Base-by-base conservation (phyloP, 805 yeast species). In the Candida ascalaphidarum region DNA sequence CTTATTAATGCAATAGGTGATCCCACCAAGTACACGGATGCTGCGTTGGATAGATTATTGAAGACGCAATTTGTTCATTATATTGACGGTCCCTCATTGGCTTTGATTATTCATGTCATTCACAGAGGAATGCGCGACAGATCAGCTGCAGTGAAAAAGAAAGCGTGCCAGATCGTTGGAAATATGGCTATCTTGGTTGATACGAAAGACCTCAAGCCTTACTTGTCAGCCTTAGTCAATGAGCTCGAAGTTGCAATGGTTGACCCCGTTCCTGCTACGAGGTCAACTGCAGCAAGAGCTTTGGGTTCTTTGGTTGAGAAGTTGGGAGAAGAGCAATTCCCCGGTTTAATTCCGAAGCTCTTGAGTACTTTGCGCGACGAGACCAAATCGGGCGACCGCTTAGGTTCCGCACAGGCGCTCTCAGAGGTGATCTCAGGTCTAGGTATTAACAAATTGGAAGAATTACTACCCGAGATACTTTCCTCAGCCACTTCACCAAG, bases 281-380 rank as follows among this genome's bases (percentile, higher is more conserved):
- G 97, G 52, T 94, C 97, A 2, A 92, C 96, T 13, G 97, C 97
- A 14, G 88, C 96, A 13, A 77, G 96, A 57, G 98, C 98, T 0
- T 61, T 92, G 28, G 99, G 99, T 41, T 85, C 96, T 0, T 66
- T 92, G 37, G 96, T 94, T 26, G 97, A 92, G 52, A 89, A 88
- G 51, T 66, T 92, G 22, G 99, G 99, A 31, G 99, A 92, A 57
- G 95, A 84, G 26, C 79, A 75, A 41, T 88, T 92, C 84, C 96
- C 98, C 20, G 81, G 74, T 22, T 74, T 92, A 50, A 81, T 92
- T 41, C 83, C 94, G 25, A 74, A 86, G 34, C 68, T 92, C 37
- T 48, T 89, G 29, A 72, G 63, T 26, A 80, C 92, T 1, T 67
- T 92, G 35, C 71, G 77, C 44, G 96, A 88, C 48, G 85, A 79